phyloP scores from a whole-genome alignment of 805 yeast species.

The Ogataea chonburiensis region DNA sequence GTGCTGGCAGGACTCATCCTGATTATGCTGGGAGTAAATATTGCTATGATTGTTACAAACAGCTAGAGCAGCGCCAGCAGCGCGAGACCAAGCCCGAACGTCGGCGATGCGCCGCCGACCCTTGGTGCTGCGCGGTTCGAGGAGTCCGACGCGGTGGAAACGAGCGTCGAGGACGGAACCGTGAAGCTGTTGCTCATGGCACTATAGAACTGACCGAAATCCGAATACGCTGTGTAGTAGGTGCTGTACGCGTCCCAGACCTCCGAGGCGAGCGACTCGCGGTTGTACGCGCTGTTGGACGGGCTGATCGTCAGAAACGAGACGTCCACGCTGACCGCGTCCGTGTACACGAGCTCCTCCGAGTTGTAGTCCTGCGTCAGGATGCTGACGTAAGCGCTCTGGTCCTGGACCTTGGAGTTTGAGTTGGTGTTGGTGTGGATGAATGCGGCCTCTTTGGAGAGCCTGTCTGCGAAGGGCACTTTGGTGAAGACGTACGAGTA shows the following conservation, averaged over 20 bases:
- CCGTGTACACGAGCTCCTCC: slow-evolving; percentile 6
- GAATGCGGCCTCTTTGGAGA: slow-evolving; percentile 15
- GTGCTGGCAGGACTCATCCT: slow-evolving; percentile 35
- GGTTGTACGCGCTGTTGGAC: slow-evolving; percentile 2
- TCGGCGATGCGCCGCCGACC: neutral
- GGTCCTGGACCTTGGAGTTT: slow-evolving; percentile 7
- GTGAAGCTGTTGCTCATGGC: slow-evolving; percentile 7
- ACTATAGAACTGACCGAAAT: slow-evolving; percentile 7
- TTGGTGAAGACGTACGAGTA: slow-evolving; percentile 17
- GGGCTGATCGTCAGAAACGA: slow-evolving; percentile 1
- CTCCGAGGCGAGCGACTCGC: slow-evolving; percentile 5
- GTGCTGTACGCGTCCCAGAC: slow-evolving; percentile 11
- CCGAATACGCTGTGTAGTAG: slow-evolving; percentile 6
- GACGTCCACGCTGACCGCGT: slow-evolving; percentile 3
- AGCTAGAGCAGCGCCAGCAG: slow-evolving; percentile 4
- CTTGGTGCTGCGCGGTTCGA: slow-evolving; percentile 4
- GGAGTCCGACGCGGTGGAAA: neutral
- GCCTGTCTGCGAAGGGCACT: slow-evolving; percentile 14
- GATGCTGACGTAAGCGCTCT: slow-evolving; percentile 11
- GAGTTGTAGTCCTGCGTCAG: slow-evolving; percentile 12
- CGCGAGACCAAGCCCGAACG: slow-evolving; percentile 1
- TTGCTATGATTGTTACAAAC: slow-evolving; percentile 27
- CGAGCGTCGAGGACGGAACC: slow-evolving; percentile 2
- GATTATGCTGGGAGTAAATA: slow-evolving; percentile 37
- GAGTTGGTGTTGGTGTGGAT: slow-evolving; percentile 17